Conservation (phyloP, 2,329 filamentous ascomycete genomes). For the Nothophaeocryptopus gaeumannii region DNA sequence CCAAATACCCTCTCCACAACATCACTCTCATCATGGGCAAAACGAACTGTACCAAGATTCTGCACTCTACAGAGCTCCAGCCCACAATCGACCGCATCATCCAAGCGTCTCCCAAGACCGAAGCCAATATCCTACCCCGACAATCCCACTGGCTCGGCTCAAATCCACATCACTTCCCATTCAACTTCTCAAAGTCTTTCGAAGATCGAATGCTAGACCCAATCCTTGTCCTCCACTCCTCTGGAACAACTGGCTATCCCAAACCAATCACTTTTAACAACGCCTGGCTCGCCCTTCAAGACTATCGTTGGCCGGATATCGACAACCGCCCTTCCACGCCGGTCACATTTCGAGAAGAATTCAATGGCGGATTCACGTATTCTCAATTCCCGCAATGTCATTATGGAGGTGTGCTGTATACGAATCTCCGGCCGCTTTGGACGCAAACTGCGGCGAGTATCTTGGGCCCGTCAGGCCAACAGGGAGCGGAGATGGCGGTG, state of each 20-base stretch:
- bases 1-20: conserved; percentile 1
- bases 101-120: too few species aligned
- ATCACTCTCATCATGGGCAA: background rate
- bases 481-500: background rate
- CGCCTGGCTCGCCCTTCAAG: background rate
- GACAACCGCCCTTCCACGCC: background rate
- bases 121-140: too few species aligned
- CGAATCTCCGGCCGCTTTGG: background rate
- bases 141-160: too few species aligned
- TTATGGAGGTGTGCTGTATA: background rate
- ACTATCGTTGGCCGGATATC: background rate
- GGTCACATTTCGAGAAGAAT: background rate
- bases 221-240: background rate
- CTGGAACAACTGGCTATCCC: background rate
- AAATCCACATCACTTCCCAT: too few species aligned
- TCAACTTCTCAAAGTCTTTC: too few species aligned
- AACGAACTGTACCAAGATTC: conserved; percentile 1
- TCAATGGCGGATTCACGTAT: conserved; percentile 1
- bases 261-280: conserved; percentile 1
- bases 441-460: background rate
- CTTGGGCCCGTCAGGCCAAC: background rate
- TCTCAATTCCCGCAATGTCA: conserved; percentile 1
- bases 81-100: too few species aligned
- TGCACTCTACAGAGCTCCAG: background rate
- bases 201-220: too few species aligned